Evolutionary conservation across 2,329 filamentous ascomycete genomes (phyloP).

Genomic region (Aspergillus viridinutans): DNA sequence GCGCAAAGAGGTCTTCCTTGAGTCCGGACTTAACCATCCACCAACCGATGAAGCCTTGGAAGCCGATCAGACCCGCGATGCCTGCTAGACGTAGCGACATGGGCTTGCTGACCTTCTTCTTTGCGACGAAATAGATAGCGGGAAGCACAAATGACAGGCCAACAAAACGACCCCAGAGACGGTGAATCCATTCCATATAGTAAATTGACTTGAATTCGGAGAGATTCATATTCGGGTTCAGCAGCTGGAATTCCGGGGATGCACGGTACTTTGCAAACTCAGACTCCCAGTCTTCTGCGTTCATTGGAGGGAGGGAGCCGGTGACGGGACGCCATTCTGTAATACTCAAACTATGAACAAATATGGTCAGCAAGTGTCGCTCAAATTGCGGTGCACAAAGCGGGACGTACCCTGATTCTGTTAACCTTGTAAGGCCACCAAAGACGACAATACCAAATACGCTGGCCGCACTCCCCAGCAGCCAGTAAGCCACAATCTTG

Average conservation of each 20-base stretch:
- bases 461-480: slow-evolving; percentile 82
- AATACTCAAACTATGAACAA: slow-evolving; percentile 70
- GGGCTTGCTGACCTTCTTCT: slow-evolving; percentile 68
- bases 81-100: slow-evolving; percentile 76
- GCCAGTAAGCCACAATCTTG: slow-evolving; percentile 83
- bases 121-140: slow-evolving; percentile 80
- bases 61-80: slow-evolving; percentile 84
- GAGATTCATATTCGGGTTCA: slow-evolving; percentile 91
- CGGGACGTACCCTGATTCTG: slow-evolving; percentile 74
- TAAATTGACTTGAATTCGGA: slow-evolving; percentile 98
- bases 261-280: slow-evolving; percentile 91
- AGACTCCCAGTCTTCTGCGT: slow-evolving; percentile 75
- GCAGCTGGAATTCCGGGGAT: slow-evolving; percentile 84
- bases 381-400: background rate
- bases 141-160: slow-evolving; percentile 86
- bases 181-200: slow-evolving; percentile 98
- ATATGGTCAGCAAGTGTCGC: background rate
- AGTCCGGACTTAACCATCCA: slow-evolving; percentile 99
- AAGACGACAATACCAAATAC: slow-evolving; percentile 97
- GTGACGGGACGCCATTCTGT: slow-evolving; percentile 99
- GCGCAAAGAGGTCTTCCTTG: slow-evolving; percentile 91
- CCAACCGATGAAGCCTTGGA: slow-evolving; percentile 95
- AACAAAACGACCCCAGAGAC: slow-evolving; percentile 89
- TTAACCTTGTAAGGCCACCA: slow-evolving; percentile 86
- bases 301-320: slow-evolving; percentile 79